Evolutionary conservation across 805 yeast genomes (phyloP), one percentile per base, ranked within the genome.

Genomic region (Yamadazyma paraphyllophila): DNA sequence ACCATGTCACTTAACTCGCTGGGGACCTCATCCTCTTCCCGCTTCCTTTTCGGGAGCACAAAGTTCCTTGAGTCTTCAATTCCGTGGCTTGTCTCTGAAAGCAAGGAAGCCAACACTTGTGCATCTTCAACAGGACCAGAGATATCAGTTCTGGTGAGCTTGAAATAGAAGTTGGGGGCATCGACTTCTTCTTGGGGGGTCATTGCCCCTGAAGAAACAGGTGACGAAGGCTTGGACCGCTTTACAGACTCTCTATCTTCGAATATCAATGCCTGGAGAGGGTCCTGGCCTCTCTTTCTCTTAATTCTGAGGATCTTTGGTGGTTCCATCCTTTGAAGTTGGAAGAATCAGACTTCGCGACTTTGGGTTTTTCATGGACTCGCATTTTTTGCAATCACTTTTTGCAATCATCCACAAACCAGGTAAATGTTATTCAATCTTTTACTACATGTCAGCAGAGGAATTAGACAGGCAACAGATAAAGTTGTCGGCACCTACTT

Each of bases 251-350:
- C 61, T 14, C 57, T 51, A 33, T 69, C 71, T 41, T 77, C 81
- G 24, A 78, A 55, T 8, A 78, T 66, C 56, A 91, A 73, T 1
- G 97, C 96, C 54, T 87, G 89, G 17, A 92, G 72, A 2, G 97
- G 96, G 54, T 88, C 97, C 57, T 89, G 94, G 43, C 81, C 83
- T 48, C 97, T 75, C 58, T 85, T 85, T 47, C 98, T 77, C 65
- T 94, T 92, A 60, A 92, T 86, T 48, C 97, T 77, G 36, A 92
- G 82, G 20, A 85, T 73, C 43, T 77, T 78, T 1, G 96, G 96
- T 10, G 70, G 70, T n/a, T 44, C 46, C 46, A 44, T 44, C 9
- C 15, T n/a, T n/a, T 6, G 10, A 36, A 14, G 15, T 12, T 36
- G 41, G 14, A 16, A 25, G 9, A 13, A 37, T 26, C 24, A 20